Evolutionary conservation across 768 basidiomycete species (phyloP), one percentile per base, ranked within the genome.

Genomic region (Mycena sanguinolenta): DNA sequence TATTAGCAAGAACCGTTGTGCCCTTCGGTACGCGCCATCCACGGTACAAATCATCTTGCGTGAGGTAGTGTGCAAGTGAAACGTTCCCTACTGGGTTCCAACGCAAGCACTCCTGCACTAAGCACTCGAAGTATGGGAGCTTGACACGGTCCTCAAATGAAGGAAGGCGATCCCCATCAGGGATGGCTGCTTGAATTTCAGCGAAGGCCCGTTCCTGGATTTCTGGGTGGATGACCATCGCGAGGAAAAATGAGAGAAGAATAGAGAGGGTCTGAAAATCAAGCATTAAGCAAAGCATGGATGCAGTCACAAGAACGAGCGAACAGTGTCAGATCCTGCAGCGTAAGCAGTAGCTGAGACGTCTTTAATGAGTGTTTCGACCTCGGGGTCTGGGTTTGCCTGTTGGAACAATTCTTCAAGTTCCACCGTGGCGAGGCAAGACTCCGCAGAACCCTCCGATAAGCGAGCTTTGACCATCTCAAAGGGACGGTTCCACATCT

Each of bases 11-110:
- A 9, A 42, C 38, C 7, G 61, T 58, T 4, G 67, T 63, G 2
- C 67, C 86, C 42, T 83, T 82, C 12, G 87, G 83, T 38, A 87
- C 84, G 44, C 79, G 72, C 63, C 79, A 83, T 17, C 84, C 83
- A 17, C 82, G 78, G 69, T 85, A 86, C 54, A 82, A 77, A 60
- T 84, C 86, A 55, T 86, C 81, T 17, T 81, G 72, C 6, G 82
- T 82, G 1, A 69, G 52, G 25, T 23, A 64, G 21, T 72, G 65
- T 25, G 54, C 64, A 17, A 64, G 62, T 25, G 46, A 36, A 30
- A 72, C 19, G 25, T 63, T 63, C 8, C 23, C 67, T n/a, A 46
- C 54, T 3, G 67, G 65, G 36, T 58, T 63, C 64, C 70, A 82
- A 75, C 81, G 78, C 16, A 82, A 68, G 44, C 80, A 76, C 63